These are phyloP conservation scores for Carnegiea gigantea DNA, from an alignment of 179 eudicot genomes.

Conservation along the genomic window DNA sequence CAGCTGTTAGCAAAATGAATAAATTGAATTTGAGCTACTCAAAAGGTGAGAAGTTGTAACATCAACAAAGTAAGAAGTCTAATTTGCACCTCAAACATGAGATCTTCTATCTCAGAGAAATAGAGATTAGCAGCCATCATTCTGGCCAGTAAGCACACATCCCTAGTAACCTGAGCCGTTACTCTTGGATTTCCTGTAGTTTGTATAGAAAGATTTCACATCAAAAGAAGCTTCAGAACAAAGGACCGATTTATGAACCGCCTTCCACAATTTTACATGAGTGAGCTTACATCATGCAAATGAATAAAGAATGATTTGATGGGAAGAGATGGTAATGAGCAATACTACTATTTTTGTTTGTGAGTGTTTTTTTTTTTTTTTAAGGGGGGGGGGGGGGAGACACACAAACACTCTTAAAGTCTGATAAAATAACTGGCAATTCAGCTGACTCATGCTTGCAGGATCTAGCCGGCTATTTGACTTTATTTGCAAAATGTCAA, in stretches of 20 bases:
- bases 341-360: neutral
- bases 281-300: neutral
- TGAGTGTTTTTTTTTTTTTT: too few species aligned
- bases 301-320: neutral
- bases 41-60: neutral
- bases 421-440: neutral
- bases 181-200: conserved; percentile 83
- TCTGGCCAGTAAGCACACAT: conserved; percentile 84
- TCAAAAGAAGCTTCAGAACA: neutral
- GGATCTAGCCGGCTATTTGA: neutral
- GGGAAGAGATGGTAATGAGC: neutral
- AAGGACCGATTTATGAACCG: neutral
- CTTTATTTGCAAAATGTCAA: neutral
- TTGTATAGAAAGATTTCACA: conserved; percentile 13
- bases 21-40: neutral
- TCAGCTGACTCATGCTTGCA: neutral
- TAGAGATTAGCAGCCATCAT: conserved; percentile 96
- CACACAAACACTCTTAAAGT: neutral
- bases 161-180: conserved; percentile 89
- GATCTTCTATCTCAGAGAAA: conserved; percentile 87
- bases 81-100: conserved; percentile 81
- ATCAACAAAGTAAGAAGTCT: conserved; percentile 1
- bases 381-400: too few species aligned
- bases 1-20: conserved; percentile 40
- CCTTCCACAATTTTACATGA: neutral